These are phyloP conservation scores for Plantago major DNA, from an alignment of 257 asterid genomes.

Conservation along the genomic window DNA sequence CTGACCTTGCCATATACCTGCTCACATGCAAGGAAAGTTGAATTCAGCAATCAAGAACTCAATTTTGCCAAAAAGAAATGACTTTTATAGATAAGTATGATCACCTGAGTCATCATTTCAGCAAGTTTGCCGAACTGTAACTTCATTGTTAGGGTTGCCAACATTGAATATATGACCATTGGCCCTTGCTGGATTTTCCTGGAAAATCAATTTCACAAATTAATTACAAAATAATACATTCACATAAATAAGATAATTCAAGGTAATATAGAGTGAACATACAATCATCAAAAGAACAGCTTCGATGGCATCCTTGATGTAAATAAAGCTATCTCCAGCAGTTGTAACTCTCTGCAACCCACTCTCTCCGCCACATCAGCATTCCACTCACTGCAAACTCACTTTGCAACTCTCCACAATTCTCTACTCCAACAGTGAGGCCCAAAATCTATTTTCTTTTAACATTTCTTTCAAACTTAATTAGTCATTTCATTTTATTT, in stretches of 20 bases:
- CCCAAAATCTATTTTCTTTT: too few relatives aligned
- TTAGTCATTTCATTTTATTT: too few relatives aligned
- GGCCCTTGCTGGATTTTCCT: conserved; percentile 95
- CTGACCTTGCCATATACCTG: conserved; percentile 86
- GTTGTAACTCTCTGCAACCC: too few relatives aligned
- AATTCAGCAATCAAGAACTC: neutral
- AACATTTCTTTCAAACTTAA: too few relatives aligned
- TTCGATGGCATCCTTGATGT: conserved; percentile 91
- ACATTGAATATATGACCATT: conserved; percentile 89
- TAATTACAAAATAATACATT: conserved; percentile 14
- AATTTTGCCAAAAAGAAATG: neutral
- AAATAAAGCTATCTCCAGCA: too few relatives aligned
- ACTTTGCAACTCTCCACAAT: too few relatives aligned
- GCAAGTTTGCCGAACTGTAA: conserved; percentile 94
- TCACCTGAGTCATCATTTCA: conserved; percentile 94
- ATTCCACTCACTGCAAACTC: too few relatives aligned
- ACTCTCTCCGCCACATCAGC: too few relatives aligned
- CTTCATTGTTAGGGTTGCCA: conserved; percentile 95
- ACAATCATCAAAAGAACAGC: conserved; percentile 92
- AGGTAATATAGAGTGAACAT: conserved; percentile 25
- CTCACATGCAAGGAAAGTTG: conserved; percentile 9
- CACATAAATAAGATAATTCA: conserved; percentile 9
- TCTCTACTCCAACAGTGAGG: too few relatives aligned
- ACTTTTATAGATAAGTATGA: neutral
- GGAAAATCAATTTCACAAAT: conserved; percentile 23